Percentiles rank a stretch among this genome's conserved stretches.
Conservation (phyloP, 2,329 filamentous ascomycete species). For the Trichoderma arundinaceum region DNA sequence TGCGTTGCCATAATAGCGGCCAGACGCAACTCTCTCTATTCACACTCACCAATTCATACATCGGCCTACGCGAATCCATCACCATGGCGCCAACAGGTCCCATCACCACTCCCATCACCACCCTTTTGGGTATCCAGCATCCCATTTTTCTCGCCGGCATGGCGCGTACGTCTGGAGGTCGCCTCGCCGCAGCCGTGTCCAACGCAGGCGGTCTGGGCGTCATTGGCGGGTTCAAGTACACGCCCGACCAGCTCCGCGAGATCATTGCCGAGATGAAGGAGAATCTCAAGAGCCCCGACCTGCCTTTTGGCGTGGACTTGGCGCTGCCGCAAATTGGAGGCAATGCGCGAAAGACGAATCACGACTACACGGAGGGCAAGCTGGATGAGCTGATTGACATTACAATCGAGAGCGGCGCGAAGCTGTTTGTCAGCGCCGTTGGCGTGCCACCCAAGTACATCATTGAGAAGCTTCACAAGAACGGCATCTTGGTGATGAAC, state of each 20-base stretch:
- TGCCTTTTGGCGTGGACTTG: slow-evolving; percentile 91
- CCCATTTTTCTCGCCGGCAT: slow-evolving; percentile 93
- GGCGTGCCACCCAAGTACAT: slow-evolving; percentile 79
- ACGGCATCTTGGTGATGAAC: slow-evolving; percentile 89
- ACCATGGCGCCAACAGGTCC: slow-evolving; percentile 54
- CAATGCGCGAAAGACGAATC: slow-evolving; percentile 84
- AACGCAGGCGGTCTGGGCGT: slow-evolving; percentile 86
- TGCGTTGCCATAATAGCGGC: too few relatives aligned
- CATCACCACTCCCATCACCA: slow-evolving; percentile 78
- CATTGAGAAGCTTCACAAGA: slow-evolving; percentile 77
- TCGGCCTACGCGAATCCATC: background rate
- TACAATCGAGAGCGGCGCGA: slow-evolving; percentile 81
- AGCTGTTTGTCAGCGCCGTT: slow-evolving; percentile 85
- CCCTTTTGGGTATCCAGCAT: slow-evolving; percentile 81
- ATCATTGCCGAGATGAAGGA: slow-evolving; percentile 89
- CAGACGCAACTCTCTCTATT: background rate
- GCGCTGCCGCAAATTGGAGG: slow-evolving; percentile 89
- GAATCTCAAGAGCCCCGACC: slow-evolving; percentile 65
- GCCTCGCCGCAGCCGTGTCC: slow-evolving; percentile 82
- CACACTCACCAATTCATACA: background rate
- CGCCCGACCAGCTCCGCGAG: slow-evolving; percentile 72
- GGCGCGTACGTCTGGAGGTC: slow-evolving; percentile 81
- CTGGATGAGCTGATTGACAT: slow-evolving; percentile 88
- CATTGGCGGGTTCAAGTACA: slow-evolving; percentile 74
- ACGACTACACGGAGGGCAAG: slow-evolving; percentile 91